Conservation (phyloP, 192 early-diverging fungal genomes). For the Coemansia sp. region DNA sequence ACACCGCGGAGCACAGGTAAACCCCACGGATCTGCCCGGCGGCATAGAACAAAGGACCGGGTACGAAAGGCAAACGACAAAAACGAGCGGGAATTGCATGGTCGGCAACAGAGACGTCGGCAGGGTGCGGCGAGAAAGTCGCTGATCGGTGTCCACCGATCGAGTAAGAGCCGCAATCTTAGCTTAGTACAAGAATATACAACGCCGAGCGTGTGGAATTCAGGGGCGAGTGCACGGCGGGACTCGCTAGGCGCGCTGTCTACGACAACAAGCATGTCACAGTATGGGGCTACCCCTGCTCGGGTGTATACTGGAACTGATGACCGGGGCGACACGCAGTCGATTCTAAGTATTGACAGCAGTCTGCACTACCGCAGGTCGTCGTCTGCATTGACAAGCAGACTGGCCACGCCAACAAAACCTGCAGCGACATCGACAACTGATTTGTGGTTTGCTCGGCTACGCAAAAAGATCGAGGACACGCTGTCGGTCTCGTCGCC, state of each 20-base stretch:
- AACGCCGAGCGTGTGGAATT: neutral
- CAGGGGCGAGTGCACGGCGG: neutral
- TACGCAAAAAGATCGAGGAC: constrained; percentile 44
- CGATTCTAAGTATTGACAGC: constrained; percentile 41
- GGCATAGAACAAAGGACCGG: constrained; percentile 2
- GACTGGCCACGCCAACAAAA: neutral
- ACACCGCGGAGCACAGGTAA: neutral
- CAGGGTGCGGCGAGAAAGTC: constrained; percentile 5
- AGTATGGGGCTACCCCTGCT: neutral
- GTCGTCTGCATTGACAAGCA: neutral
- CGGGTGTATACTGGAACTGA: constrained; percentile 6
- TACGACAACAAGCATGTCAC: neutral
- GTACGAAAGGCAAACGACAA: constrained; percentile 2
- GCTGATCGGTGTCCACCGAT: constrained; percentile 8
- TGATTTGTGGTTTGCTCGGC: constrained; percentile 35
- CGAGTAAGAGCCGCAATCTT: constrained; percentile 17
- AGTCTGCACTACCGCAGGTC: constrained; percentile 8
- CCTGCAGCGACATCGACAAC: neutral
- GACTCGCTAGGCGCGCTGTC: neutral
- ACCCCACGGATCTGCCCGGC: neutral
- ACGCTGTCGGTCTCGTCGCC: constrained; percentile 27
- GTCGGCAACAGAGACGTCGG: neutral
- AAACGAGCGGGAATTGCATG: neutral
- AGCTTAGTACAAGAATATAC: constrained; percentile 43
- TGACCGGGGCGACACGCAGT: constrained; percentile 22